These are phyloP conservation scores for Ophiostoma pallidulum DNA, from an alignment of 2,329 filamentous ascomycete genomes.

Conservation along the genomic window DNA sequence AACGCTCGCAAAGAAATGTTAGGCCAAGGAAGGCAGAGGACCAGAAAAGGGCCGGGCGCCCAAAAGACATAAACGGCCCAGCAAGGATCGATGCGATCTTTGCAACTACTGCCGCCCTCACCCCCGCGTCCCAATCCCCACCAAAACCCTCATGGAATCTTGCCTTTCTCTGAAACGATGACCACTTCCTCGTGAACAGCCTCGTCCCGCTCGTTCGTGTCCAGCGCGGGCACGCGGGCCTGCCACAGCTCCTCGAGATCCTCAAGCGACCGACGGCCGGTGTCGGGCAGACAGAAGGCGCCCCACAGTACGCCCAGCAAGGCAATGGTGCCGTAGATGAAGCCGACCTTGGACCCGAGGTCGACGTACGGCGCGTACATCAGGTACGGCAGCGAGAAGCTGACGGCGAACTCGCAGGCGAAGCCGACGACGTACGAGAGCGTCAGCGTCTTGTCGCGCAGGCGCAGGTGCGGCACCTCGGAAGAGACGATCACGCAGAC, in stretches of 20 bases:
- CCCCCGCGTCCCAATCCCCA: too few species aligned
- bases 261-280: slow-evolving; percentile 12
- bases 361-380: slow-evolving; percentile 11
- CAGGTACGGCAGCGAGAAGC: slow-evolving; percentile 13
- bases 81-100: too few species aligned
- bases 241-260: slow-evolving; percentile 16
- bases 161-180: too few species aligned
- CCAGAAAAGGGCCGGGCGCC: too few species aligned
- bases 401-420: slow-evolving; percentile 11
- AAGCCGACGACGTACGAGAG: slow-evolving; percentile 7
- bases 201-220: not conserved
- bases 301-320: slow-evolving; percentile 10
- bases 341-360: slow-evolving; percentile 12
- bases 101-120: too few species aligned
- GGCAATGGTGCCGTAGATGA: slow-evolving; percentile 18
- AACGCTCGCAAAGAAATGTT: too few species aligned
- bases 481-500: slow-evolving; percentile 10
- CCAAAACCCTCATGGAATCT: too few species aligned
- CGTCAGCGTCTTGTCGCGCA: slow-evolving; percentile 11
- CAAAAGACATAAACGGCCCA: too few species aligned
- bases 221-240: slow-evolving; percentile 4
- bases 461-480: slow-evolving; percentile 13
- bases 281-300: slow-evolving; percentile 15
- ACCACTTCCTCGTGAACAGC: slow-evolving; percentile 8
- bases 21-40: too few species aligned